Conservation (phyloP, 2,329 filamentous ascomycete genomes). For the Talaromyces sp. region DNA sequence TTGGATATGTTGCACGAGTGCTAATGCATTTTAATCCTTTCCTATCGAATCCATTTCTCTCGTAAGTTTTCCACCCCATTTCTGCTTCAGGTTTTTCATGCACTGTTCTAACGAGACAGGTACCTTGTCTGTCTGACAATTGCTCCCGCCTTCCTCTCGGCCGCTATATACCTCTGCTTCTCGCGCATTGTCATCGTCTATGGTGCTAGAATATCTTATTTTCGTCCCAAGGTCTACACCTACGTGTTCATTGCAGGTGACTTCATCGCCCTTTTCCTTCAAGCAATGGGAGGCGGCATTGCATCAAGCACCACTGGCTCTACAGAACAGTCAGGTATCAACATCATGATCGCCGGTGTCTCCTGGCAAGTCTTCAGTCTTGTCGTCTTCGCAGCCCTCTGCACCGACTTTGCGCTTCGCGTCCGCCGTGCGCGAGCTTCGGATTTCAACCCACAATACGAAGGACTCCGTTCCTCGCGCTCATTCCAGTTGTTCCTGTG, state of each 20-base stretch:
- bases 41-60: constrained; percentile 38
- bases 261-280: constrained; percentile 55
- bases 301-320: constrained; percentile 42
- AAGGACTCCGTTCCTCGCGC: constrained; percentile 10
- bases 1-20: constrained; percentile 57
- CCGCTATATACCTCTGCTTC: constrained; percentile 60
- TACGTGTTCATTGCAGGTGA: constrained; percentile 59
- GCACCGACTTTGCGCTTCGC: constrained; percentile 48
- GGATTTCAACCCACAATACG: constrained; percentile 11
- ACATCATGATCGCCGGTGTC: constrained; percentile 63
- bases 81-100: constrained; percentile 5
- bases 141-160: constrained; percentile 60
- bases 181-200: constrained; percentile 36
- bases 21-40: constrained; percentile 50
- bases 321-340: constrained; percentile 43
- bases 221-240: constrained; percentile 31
- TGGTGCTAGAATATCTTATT: constrained; percentile 28
- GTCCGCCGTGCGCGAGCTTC: constrained; percentile 18
- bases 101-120: constrained; percentile 32
- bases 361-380: constrained; percentile 57
- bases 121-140: constrained; percentile 61
- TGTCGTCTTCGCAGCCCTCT: constrained; percentile 49
- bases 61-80: constrained; percentile 23
- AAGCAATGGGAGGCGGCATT: constrained; percentile 56
- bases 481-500: constrained; percentile 14